Evolutionary conservation across 257 asterid genomes (phyloP), one percentile per base, ranked within the genome.

Genomic region (Cordia subcordata): DNA sequence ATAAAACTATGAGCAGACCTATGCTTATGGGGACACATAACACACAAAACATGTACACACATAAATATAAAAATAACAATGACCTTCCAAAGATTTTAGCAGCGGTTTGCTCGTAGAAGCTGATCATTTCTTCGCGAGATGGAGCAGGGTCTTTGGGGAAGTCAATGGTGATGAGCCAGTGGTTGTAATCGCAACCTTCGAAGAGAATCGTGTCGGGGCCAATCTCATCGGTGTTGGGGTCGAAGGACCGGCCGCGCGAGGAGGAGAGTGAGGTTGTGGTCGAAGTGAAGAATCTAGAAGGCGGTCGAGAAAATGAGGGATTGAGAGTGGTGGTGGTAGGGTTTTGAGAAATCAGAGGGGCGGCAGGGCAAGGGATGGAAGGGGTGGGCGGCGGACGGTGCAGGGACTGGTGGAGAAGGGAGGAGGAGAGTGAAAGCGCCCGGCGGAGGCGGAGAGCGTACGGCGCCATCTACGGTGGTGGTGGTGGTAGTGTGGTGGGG

Each of bases 111-210:
- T 86, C 82, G 27, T 86, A 92, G 45, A 85, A 77, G 0, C 82
- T 90, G 15, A 92, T 78, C 95, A 79, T 88, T 60, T 84, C 82
- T 33, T 92, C 94, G 35, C 89, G 80, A 0, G 84, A 57, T 11
- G 74, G 64, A 11, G 56, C 53, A 53, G 79, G 20, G 17, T 82
- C 90, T 62, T 73, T 79, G 40, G 96, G 87, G 67, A 88, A 81
- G 65, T 92, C 97, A 17, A 92, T 65, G 27, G 90, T 81, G 60
- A 92, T 92, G 1, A 92, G 94, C 96, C 96, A 92, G 77, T 92
- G 99, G 11, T 88, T 87, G 76, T 84, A 92, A 72, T 92, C 99
- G 68, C 97, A 92, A 22, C 99, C 99, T 81, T 92, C 99, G 65
- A 92, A 92, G n/a, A 88, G 83, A 49, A 92, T 77, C 4, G 96